These are phyloP conservation scores for Volvariella volvacea DNA, from an alignment of 1,284 basidiomycete species.

Conservation along the genomic window DNA sequence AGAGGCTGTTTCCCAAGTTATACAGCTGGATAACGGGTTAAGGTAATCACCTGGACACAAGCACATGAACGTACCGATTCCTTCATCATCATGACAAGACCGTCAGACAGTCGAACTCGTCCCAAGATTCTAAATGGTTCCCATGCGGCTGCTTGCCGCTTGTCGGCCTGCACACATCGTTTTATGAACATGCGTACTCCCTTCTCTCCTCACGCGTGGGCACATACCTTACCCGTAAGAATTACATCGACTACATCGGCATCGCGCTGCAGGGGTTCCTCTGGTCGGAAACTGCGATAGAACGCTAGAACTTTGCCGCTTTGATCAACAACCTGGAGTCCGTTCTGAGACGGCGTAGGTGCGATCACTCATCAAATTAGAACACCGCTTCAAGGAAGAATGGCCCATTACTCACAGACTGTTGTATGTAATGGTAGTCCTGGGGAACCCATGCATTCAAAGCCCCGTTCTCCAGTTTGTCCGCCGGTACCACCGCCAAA, in stretches of 20 bases:
- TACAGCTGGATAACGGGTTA: slow-evolving; percentile 13
- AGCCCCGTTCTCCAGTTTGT: slow-evolving; percentile 18
- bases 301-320: slow-evolving; percentile 23
- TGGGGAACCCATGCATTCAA: slow-evolving; percentile 41
- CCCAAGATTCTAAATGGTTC: slow-evolving; percentile 38
- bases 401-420: slow-evolving; percentile 22
- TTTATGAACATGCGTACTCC: neutral
- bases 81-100: slow-evolving; percentile 37
- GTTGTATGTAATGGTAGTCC: slow-evolving; percentile 25
- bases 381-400: neutral
- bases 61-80: slow-evolving; percentile 29
- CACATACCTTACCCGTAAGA: slow-evolving; percentile 41
- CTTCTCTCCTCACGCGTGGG: no score
- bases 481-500: slow-evolving; percentile 16
- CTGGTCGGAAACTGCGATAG: slow-evolving; percentile 27
- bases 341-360: slow-evolving; percentile 23
- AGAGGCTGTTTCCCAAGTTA: slow-evolving; percentile 28
- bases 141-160: slow-evolving; percentile 40
- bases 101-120: slow-evolving; percentile 44
- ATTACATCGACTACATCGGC: slow-evolving; percentile 34
- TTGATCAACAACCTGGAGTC: slow-evolving; percentile 32
- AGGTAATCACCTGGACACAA: slow-evolving; percentile 3
- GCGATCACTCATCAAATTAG: neutral
- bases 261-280: slow-evolving; percentile 12
- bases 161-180: slow-evolving; percentile 32